Base-by-base conservation (phyloP, 2,329 filamentous ascomycete species). In the Nigrograna mackinnonii region DNA sequence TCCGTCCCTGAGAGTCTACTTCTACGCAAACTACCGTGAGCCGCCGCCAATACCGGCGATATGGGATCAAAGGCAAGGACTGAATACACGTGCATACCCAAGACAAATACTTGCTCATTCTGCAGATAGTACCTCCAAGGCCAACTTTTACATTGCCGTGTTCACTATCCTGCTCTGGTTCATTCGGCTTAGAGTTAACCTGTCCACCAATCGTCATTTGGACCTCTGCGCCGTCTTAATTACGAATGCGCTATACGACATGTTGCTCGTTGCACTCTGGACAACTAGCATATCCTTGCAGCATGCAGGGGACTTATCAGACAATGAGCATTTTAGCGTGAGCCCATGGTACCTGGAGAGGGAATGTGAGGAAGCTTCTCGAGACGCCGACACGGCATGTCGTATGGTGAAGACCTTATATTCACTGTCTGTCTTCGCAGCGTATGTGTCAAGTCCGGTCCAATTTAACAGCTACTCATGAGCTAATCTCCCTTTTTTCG, bases 11-110 rank as follows among this genome's bases (percentile, higher is more conserved):
- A 50, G 50, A 7, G 44, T 47, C 2, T 57, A 56, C 35, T 28
- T 47, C 19, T 47, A 46, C 24, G 55, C 55, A 22, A 58, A 56
- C 12, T 46, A 56, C 35, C 42, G 40, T 5, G 41, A 51, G 18
- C 30, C 41, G 6, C 49, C 44, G 2, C 37, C 40, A 3, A 46
- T 57, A 35, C 50, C 55, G 2, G n/a, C 48, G 18, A 37, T 52
- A 2, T 58, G 55, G 54, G 51, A 52, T 32, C 43, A 56, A 39
- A 49, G 39, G 54, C 43, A 56, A 39, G 47, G 39, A 52, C n/a
- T 28, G 9, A 28, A 9, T 9, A 28, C 24, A 28, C n/a, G 24
- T 28, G 9, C 9, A 28, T 28, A n/a, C 9, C n/a, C 24, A 9
- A 28, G n/a, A 28, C 9, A 9, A 9, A n/a, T n/a, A 28, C 24